Evolutionary conservation across 768 basidiomycete genomes (phyloP).

Genomic region (Rhizopogon salebrosus): DNA sequence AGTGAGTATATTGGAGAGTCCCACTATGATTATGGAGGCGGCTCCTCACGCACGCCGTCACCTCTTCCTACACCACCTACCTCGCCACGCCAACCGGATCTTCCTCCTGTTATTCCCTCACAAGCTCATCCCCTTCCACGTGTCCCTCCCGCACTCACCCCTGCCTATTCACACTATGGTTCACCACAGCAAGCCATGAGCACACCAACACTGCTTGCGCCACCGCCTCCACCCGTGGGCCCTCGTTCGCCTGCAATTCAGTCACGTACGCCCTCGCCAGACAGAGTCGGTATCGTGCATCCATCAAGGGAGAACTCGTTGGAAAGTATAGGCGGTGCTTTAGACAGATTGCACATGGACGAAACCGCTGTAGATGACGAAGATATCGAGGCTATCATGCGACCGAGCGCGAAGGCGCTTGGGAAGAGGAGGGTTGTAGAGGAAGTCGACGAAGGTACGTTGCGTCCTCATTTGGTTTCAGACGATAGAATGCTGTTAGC

Average conservation of each 20-base stretch:
- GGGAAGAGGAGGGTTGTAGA: constrained; percentile 74
- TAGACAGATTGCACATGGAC: constrained; percentile 25
- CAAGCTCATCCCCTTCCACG: constrained; percentile 35
- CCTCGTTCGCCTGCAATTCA: constrained; percentile 57
- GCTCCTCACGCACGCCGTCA: constrained; percentile 28
- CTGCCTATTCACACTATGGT: constrained; percentile 10
- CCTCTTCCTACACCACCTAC: constrained; percentile 20
- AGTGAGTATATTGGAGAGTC: constrained; percentile 21
- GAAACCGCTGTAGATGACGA: constrained; percentile 24
- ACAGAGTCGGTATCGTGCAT: constrained; percentile 25
- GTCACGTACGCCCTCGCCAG: constrained; percentile 72
- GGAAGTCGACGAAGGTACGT: constrained; percentile 40
- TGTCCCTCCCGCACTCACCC: constrained; percentile 23
- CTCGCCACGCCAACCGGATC: constrained; percentile 27
- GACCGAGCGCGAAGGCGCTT: constrained; percentile 82
- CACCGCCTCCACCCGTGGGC: constrained; percentile 67
- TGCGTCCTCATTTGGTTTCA: background rate
- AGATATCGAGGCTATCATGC: constrained; percentile 33
- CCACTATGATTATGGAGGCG: constrained; percentile 9
- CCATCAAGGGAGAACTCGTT: constrained; percentile 17
- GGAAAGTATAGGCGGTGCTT: constrained; percentile 19
- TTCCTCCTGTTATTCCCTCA: constrained; percentile 25
- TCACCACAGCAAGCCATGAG: constrained; percentile 20
- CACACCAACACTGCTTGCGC: constrained; percentile 41
- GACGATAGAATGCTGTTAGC: background rate